Conservation (phyloP, 2,329 filamentous ascomycete genomes). For the Hysterium pulicare region DNA sequence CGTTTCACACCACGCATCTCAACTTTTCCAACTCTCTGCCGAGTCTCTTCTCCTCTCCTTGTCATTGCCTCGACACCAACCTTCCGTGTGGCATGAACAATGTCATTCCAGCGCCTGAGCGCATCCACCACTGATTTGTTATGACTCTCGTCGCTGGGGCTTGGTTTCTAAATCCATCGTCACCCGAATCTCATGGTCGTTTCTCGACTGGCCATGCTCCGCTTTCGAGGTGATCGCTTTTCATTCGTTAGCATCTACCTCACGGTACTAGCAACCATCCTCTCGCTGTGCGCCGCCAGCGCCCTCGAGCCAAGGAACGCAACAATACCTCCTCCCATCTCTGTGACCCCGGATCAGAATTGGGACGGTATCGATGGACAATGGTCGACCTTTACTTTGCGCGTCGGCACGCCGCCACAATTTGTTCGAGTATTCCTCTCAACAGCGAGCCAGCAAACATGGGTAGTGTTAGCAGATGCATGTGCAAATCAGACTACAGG, state of each 20-base stretch:
- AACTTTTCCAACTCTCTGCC: background rate
- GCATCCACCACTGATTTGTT: background rate
- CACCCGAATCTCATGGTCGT: conserved; percentile 13
- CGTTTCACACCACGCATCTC: background rate
- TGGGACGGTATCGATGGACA: conserved; percentile 37
- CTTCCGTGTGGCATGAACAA: conserved; percentile 5
- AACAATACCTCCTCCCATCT: conserved; percentile 27
- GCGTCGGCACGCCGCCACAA: conserved; percentile 53
- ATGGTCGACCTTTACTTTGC: conserved; percentile 68
- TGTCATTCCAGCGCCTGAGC: conserved; percentile 1
- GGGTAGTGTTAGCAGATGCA: conserved; percentile 59
- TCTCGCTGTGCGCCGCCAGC: conserved; percentile 17
- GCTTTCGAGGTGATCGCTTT: conserved; percentile 15
- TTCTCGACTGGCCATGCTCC: conserved; percentile 24
- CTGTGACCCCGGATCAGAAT: conserved; percentile 34
- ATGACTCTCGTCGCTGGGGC: conserved; percentile 2
- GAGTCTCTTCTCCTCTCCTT: background rate
- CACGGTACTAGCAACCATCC: conserved; percentile 8
- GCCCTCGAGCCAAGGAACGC: conserved; percentile 19
- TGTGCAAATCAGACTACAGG: conserved; percentile 40
- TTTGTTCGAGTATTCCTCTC: conserved; percentile 59
- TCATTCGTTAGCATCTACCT: conserved; percentile 12
- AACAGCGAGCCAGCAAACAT: conserved; percentile 68
- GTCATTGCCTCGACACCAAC: conserved; percentile 18
- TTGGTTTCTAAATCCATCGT: conserved; percentile 12